Evolutionary conservation across 345 rosid genomes (phyloP).

Genomic region (Euphorbia lathyris): DNA sequence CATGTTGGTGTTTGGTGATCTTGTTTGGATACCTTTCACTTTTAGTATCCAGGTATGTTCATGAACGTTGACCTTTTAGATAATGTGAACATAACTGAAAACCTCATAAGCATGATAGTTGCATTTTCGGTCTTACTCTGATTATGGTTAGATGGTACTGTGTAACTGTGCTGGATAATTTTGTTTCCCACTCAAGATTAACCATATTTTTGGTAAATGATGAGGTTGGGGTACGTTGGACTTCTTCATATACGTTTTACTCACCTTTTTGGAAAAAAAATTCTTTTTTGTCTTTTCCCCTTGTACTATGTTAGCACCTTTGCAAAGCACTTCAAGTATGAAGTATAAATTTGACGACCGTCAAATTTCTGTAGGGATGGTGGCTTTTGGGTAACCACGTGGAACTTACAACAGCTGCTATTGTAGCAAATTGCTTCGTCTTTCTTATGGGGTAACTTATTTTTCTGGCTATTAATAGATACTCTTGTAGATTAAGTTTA

Average conservation of each 20-base stretch:
- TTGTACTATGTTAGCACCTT: too few species aligned
- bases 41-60: conserved; percentile 89
- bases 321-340: neutral
- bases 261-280: too few species aligned
- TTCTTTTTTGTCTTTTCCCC: too few species aligned
- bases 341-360: too few species aligned
- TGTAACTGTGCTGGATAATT: too few species aligned
- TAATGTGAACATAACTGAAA: neutral
- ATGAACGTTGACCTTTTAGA: conserved; percentile 11
- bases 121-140: too few species aligned
- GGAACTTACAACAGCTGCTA: conserved; percentile 55
- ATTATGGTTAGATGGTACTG: too few species aligned
- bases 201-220: too few species aligned
- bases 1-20: conserved; percentile 96
- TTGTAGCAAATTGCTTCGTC: conserved; percentile 53
- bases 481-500: conserved; percentile 1
- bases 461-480: conserved; percentile 9
- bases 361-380: conserved; percentile 62
- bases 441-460: conserved; percentile 69
- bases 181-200: too few species aligned
- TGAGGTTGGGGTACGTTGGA: too few species aligned
- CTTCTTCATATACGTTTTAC: too few species aligned
- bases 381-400: conserved; percentile 84
- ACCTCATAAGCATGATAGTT: too few species aligned
- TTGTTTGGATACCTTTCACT: conserved; percentile 91